Evolutionary conservation across 1,284 basidiomycete genomes (phyloP).

Genomic region (Sporisorium iseilematis-ciliati): DNA sequence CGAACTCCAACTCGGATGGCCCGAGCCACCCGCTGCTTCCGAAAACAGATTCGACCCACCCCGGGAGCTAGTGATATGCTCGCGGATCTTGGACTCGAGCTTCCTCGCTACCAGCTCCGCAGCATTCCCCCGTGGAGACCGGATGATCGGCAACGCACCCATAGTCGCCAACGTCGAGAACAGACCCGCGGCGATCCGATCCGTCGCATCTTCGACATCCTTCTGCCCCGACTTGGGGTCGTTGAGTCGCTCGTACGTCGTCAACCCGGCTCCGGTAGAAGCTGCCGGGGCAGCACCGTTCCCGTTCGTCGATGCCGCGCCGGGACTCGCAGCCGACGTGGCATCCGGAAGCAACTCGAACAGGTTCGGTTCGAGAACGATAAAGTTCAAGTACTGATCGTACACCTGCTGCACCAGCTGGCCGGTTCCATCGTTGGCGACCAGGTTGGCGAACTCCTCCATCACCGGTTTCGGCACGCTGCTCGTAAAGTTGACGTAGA

Average conservation of each 20-base stretch:
- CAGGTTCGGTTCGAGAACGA: conserved; percentile 91
- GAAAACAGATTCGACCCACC: conserved; percentile 68
- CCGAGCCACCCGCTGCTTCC: conserved; percentile 38
- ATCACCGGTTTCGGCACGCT: conserved; percentile 86
- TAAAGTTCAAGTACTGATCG: conserved; percentile 92
- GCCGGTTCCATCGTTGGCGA: conserved; percentile 85
- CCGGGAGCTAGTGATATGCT: conserved; percentile 83
- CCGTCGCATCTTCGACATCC: conserved; percentile 92
- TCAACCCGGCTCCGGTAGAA: conserved; percentile 55
- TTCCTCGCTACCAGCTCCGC: conserved; percentile 98
- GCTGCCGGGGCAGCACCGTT: conserved; percentile 39
- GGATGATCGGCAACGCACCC: conserved; percentile 92
- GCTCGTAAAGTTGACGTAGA: conserved; percentile 95
- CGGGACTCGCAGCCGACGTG: conserved; percentile 47
- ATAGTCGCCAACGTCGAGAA: conserved; percentile 94
- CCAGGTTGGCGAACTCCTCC: conserved; percentile 90
- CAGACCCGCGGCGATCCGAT: conserved; percentile 88
- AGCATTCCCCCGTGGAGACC: conserved; percentile 93
- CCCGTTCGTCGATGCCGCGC: conserved; percentile 24
- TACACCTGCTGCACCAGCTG: conserved; percentile 72
- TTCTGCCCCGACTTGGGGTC: conserved; percentile 90
- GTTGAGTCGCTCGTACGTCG: conserved; percentile 86
- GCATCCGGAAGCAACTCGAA: conserved; percentile 84
- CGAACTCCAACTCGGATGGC: conserved; percentile 35
- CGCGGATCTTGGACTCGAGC: conserved; percentile 90